phyloP scores from a whole-genome alignment of 2,329 filamentous ascomycete genomes.

The Beauveria brongniartii region DNA sequence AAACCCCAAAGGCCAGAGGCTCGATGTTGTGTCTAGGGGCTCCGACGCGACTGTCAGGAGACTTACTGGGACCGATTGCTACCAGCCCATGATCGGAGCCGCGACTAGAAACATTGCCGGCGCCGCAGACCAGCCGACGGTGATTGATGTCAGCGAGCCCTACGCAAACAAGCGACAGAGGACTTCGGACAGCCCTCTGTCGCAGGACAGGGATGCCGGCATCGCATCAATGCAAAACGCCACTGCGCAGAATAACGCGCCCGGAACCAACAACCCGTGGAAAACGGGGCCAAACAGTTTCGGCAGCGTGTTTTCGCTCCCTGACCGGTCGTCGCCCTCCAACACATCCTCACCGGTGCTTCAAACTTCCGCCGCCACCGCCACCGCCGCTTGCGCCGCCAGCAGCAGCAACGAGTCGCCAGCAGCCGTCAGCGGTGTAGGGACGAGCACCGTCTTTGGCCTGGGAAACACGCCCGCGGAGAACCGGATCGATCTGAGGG shows the following conservation, averaged over 20 bases:
- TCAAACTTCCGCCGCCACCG: conserved; percentile 16
- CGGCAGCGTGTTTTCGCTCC: conserved; percentile 14
- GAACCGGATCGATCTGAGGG: conserved; percentile 26
- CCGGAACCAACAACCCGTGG: conserved; percentile 20
- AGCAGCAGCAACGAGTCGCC: conserved; percentile 25
- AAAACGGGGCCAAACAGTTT: conserved; percentile 14
- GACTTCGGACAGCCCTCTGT: conserved; percentile 19
- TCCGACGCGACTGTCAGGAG: conserved; percentile 8
- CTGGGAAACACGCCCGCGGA: conserved; percentile 30
- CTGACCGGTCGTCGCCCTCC: conserved; percentile 27
- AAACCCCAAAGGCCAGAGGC: conserved; percentile 19
- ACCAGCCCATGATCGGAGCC: conserved; percentile 25
- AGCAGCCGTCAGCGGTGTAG: neutral
- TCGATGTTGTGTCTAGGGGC: neutral
- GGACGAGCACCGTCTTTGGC: conserved; percentile 3
- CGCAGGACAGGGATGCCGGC: neutral
- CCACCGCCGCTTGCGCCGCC: neutral
- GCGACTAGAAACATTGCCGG: conserved; percentile 23
- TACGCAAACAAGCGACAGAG: conserved; percentile 26
- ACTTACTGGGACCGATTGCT: conserved; percentile 21
- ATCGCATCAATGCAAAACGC: neutral
- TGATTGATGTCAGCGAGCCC: neutral
- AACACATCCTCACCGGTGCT: conserved; percentile 23
- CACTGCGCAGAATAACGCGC: neutral
- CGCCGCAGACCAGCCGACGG: conserved; percentile 1